Evolutionary conservation across 129 eudicot species (phyloP).

Genomic region (Lonicera japonica): DNA sequence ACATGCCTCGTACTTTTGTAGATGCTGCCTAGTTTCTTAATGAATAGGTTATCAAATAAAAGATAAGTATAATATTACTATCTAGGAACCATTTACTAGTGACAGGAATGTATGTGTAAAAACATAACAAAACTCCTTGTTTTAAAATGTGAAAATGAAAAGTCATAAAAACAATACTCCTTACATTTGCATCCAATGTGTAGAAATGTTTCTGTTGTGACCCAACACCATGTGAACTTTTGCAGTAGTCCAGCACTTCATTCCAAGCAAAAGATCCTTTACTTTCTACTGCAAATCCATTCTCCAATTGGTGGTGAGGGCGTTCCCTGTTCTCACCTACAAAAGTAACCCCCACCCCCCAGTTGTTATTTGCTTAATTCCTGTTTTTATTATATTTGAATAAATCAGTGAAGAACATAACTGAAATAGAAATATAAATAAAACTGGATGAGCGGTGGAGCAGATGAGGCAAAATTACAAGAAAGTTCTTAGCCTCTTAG

Average conservation of each 20-base stretch:
- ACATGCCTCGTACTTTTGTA: too few relatives aligned
- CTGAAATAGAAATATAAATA: neutral
- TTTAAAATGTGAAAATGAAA: neutral
- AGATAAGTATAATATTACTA: too few relatives aligned
- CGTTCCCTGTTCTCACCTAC: conserved; percentile 48
- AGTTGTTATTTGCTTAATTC: conserved; percentile 13
- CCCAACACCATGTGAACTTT: conserved; percentile 19
- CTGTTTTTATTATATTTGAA: neutral
- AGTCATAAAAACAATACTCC: conserved; percentile 12
- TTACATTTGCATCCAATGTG: conserved; percentile 37
- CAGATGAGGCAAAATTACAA: neutral
- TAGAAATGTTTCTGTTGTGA: conserved; percentile 22
- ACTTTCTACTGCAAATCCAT: conserved; percentile 11
- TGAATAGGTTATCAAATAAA: too few relatives aligned
- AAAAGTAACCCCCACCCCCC: conserved; percentile 18
- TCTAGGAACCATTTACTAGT: too few relatives aligned
- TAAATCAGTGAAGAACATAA: conserved; percentile 4
- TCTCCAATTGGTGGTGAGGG: conserved; percentile 21
- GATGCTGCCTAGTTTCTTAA: too few relatives aligned
- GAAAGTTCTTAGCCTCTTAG: neutral
- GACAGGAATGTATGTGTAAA: neutral
- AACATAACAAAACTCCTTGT: neutral
- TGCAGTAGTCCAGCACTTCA: conserved; percentile 33
- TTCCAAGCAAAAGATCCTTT: conserved; percentile 41
- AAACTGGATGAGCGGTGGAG: neutral